Percentiles rank a stretch among this genome's conserved stretches.
Evolutionary conservation across 768 basidiomycete species (phyloP).

Genomic region (Mycena sanguinolenta): DNA sequence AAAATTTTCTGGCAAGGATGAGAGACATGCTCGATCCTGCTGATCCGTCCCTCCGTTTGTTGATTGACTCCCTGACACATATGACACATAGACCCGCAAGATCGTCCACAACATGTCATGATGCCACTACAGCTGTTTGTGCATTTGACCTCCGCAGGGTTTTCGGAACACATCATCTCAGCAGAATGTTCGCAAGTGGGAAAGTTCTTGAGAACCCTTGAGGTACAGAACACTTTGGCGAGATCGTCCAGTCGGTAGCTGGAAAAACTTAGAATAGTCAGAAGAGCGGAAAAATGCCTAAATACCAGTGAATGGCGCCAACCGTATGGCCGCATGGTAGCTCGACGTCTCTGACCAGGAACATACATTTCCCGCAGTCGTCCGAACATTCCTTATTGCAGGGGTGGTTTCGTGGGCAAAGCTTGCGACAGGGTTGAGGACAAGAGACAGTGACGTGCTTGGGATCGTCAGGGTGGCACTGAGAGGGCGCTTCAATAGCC

Average conservation of each 20-base stretch:
- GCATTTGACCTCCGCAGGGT: constrained; percentile 58
- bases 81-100: constrained; percentile 63
- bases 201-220: constrained; percentile 58
- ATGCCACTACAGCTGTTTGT: constrained; percentile 53
- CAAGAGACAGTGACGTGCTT: constrained; percentile 65
- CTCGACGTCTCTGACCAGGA: constrained; percentile 57
- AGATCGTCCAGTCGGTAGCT: constrained; percentile 64
- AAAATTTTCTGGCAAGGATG: constrained; percentile 67
- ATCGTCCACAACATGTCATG: constrained; percentile 67
- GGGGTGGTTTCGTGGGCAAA: constrained; percentile 71
- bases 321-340: constrained; percentile 72
- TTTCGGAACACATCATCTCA: constrained; percentile 59
- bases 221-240: constrained; percentile 57
- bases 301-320: constrained; percentile 65
- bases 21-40: constrained; percentile 50
- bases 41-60: constrained; percentile 30
- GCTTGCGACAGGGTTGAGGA: constrained; percentile 59
- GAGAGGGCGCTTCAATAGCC: not conserved
- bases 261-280: not conserved
- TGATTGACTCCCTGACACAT: constrained; percentile 58
- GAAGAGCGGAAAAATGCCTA: constrained; percentile 34
- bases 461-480: constrained; percentile 76
- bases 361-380: constrained; percentile 66
- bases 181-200: constrained; percentile 68
- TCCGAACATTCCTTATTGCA: constrained; percentile 66